Base-by-base conservation (phyloP, 148 eudicot species). In the Limonium bicolor region DNA sequence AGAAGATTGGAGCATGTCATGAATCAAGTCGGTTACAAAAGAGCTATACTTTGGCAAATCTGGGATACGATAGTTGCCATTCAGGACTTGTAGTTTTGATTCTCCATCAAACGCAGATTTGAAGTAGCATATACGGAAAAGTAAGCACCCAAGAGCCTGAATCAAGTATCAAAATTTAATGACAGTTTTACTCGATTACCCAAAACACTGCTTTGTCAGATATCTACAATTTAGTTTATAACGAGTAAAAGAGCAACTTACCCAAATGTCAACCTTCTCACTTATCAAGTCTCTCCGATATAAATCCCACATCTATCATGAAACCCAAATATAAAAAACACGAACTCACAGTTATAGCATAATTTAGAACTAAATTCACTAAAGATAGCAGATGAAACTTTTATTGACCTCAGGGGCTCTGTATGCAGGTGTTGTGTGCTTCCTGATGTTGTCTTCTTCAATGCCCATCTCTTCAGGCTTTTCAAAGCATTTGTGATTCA, bases 191-290 rank as follows among this genome's bases (percentile, higher is more conserved):
- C 14, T 4, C 23, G 27, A 12, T 21, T 11, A 25, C 26, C 28
- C 7, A n/a, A 22, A 28, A 8, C 18, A 18, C 23, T 27, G 30
- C 31, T n/a, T n/a, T n/a, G n/a, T n/a, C n/a, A n/a, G n/a, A n/a
- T n/a, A n/a, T n/a, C n/a, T n/a, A n/a, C n/a, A n/a, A n/a, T n/a
- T n/a, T n/a, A n/a, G n/a, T n/a, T n/a, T n/a, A n/a, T n/a, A n/a
- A n/a, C n/a, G n/a, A n/a, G n/a, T n/a, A n/a, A n/a, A n/a, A n/a
- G n/a, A n/a, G n/a, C 17, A 53, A 65, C 95, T 81, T 68, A 92
- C 99, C 99, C 99, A 92, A 20, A 92, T 85, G 62, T 92, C 99
- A 6, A 92, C 99, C 62, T 85, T 92, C 80, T 92, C 99, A 46
- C 46, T 92, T 62, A 92, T 81, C 27, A 85, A 54, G 55, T 92